phyloP scores from a whole-genome alignment of 2,329 filamentous ascomycete genomes.

The Trichoderma guizhouense region DNA sequence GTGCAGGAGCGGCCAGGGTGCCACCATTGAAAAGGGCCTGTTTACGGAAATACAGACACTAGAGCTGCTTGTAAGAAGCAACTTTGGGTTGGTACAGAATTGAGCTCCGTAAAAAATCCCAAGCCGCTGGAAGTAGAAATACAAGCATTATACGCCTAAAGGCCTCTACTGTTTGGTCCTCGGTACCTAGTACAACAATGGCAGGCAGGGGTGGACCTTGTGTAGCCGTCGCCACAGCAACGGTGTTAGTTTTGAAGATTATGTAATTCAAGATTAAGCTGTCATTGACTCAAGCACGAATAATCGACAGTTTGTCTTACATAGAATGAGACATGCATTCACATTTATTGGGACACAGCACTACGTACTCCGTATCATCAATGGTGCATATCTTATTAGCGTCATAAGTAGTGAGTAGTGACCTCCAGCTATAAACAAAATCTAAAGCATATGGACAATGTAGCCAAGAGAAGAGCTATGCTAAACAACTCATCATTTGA shows the following conservation, averaged over 20 bases:
- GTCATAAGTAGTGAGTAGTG: not conserved
- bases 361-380: not conserved
- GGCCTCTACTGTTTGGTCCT: not conserved
- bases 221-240: slow-evolving; percentile 11
- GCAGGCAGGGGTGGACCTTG: not conserved
- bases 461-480: not conserved
- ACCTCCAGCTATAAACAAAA: not conserved
- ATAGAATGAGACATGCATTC: not conserved
- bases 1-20: not conserved
- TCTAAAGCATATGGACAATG: not conserved
- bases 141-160: not conserved
- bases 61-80: not conserved
- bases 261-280: not conserved
- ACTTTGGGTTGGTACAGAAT: not conserved
- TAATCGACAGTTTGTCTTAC: not conserved
- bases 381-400: not conserved
- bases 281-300: not conserved
- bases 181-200: not conserved
- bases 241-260: not conserved
- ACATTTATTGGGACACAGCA: no score
- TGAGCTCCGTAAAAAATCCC: not conserved
- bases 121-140: not conserved
- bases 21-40: not conserved
- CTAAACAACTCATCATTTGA: not conserved
- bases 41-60: not conserved